Conservation (phyloP, 2,329 filamentous ascomycete genomes). For the Akanthomyces muscarius region DNA sequence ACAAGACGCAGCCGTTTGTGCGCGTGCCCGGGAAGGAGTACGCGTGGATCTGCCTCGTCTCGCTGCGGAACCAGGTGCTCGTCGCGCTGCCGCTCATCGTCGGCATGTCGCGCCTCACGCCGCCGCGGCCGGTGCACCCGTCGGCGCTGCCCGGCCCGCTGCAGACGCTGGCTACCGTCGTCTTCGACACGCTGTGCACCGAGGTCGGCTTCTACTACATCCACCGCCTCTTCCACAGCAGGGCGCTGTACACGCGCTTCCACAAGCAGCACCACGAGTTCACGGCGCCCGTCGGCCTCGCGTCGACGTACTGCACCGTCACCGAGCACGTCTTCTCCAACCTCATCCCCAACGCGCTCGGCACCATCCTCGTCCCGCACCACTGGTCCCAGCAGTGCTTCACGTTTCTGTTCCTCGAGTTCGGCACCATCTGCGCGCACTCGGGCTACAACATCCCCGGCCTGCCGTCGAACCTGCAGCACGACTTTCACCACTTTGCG, state of each 20-base stretch:
- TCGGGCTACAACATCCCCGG: slow-evolving; percentile 20
- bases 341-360: slow-evolving; percentile 42
- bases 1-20: slow-evolving; percentile 48
- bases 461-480: slow-evolving; percentile 19
- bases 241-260: slow-evolving; percentile 40
- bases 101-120: not conserved
- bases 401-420: slow-evolving; percentile 20
- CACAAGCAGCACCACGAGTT: slow-evolving; percentile 52
- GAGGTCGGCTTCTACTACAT: slow-evolving; percentile 49
- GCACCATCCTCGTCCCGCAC: slow-evolving; percentile 16
- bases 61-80: slow-evolving; percentile 42
- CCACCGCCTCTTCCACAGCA: slow-evolving; percentile 46
- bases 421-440: slow-evolving; percentile 19
- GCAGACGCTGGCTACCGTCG: slow-evolving; percentile 15
- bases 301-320: slow-evolving; percentile 49
- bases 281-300: slow-evolving; percentile 46
- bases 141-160: slow-evolving; percentile 10
- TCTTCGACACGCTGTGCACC: slow-evolving; percentile 20
- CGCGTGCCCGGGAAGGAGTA: slow-evolving; percentile 18
- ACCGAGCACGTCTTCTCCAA: slow-evolving; percentile 48
- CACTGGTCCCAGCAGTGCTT: slow-evolving; percentile 21
- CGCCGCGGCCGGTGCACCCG: slow-evolving; percentile 4
- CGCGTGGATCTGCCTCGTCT: slow-evolving; percentile 27
- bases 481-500: slow-evolving; percentile 23
- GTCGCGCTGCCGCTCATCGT: slow-evolving; percentile 18